These are phyloP conservation scores for Dinochytrium kinnereticum DNA, from an alignment of 371 early-diverging fungal genomes.

Conservation along the genomic window DNA sequence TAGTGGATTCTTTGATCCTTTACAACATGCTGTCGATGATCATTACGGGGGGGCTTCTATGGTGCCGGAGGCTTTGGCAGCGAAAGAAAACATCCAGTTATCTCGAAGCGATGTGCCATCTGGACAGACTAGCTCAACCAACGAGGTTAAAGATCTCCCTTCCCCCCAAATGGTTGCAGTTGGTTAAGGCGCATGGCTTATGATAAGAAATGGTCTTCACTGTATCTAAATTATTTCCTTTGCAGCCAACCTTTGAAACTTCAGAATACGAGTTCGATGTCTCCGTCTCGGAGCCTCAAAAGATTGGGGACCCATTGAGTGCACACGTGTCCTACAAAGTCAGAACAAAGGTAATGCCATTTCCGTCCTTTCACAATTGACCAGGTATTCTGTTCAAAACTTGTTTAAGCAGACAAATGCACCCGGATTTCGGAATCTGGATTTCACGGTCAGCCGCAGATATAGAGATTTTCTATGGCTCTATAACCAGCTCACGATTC, in stretches of 20 bases:
- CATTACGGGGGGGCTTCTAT: too few species aligned
- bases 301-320: conserved; percentile 81
- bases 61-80: conserved; percentile 3
- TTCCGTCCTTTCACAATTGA: too few species aligned
- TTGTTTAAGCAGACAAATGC: conserved; percentile 69
- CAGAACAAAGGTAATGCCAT: conserved; percentile 70
- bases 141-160: background rate
- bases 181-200: too few species aligned
- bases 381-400: too few species aligned
- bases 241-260: background rate
- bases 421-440: conserved; percentile 72
- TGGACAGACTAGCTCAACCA: background rate
- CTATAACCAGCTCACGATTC: conserved; percentile 76
- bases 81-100: too few species aligned
- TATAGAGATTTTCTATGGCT: conserved; percentile 96
- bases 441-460: conserved; percentile 82
- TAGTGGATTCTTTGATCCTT: background rate
- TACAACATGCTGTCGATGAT: background rate
- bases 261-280: conserved; percentile 62
- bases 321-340: conserved; percentile 90
- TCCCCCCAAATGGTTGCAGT: background rate
- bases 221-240: background rate
- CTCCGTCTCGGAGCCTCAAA: conserved; percentile 85
- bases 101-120: background rate
- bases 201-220: too few species aligned